Evolutionary conservation across 495 filamentous ascomycete species (phyloP).

Genomic region (Penicillium bovifimosum): DNA sequence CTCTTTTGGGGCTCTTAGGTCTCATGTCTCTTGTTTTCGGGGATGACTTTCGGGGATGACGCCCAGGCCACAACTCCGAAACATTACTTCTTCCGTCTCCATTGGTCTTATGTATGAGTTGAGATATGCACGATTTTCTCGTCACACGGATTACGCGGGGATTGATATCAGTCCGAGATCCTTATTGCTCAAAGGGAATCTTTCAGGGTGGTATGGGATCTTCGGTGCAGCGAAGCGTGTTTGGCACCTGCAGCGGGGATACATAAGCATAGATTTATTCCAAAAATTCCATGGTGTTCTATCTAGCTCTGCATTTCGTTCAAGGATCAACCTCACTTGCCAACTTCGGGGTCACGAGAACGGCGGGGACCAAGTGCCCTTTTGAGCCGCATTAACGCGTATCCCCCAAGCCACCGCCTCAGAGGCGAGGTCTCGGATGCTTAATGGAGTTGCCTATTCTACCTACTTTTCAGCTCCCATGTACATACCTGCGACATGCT

Average conservation of each 20-base stretch:
- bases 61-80: not conserved
- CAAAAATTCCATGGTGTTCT: no score
- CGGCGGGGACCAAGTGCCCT: not conserved
- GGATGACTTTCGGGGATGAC: not conserved
- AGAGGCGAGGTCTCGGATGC: not conserved
- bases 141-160: constrained; percentile 2
- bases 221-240: not conserved
- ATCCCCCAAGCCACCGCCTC: not conserved
- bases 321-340: not conserved
- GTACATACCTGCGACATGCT: no score
- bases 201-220: not conserved
- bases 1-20: not conserved
- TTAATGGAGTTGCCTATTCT: not conserved
- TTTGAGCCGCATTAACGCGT: not conserved
- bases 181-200: not conserved
- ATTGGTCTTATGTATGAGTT: not conserved
- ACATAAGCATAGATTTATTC: no score
- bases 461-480: not conserved
- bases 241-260: not conserved
- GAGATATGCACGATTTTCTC: not conserved
- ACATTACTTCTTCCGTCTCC: not conserved
- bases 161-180: not conserved
- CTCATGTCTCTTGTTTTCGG: not conserved
- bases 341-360: not conserved
- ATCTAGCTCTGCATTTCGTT: not conserved